A percentile compares a stretch with the other conserved stretches of the same genome.
Conservation (phyloP, 192 early-diverging fungal genomes). For the Backusella morwellensis region DNA sequence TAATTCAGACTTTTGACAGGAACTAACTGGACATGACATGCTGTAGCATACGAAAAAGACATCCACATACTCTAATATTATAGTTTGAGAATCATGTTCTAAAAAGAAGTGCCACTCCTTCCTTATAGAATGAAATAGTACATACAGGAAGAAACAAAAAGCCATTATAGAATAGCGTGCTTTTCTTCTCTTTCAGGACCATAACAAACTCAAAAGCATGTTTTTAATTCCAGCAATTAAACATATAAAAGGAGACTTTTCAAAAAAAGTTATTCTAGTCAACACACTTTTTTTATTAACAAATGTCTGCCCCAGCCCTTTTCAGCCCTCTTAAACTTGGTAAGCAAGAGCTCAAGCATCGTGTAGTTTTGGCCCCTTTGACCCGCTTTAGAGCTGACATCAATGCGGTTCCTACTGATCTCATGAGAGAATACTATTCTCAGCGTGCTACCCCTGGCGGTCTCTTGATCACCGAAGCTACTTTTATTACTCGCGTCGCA, state of each 20-base stretch:
- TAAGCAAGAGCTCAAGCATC: slow-evolving; percentile 2
- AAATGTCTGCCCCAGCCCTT: slow-evolving; percentile 12
- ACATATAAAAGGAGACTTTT: not conserved
- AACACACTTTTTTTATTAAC: not conserved
- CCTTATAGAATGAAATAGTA: not conserved
- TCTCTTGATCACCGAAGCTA: slow-evolving; percentile 15
- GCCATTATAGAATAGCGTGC: not conserved
- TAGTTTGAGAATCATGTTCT: not conserved
- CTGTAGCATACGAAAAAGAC: too few species aligned
- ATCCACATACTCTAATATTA: not conserved
- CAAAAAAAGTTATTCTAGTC: not conserved
- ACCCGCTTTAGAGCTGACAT: slow-evolving; percentile 18
- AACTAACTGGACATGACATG: not conserved
- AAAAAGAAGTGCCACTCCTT: not conserved
- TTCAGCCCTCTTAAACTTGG: slow-evolving; percentile 25
- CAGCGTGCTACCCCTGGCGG: slow-evolving; percentile 21
- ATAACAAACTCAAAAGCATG: not conserved
- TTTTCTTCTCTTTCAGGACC: not conserved
- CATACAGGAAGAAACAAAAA: not conserved
- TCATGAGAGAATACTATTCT: slow-evolving; percentile 15
- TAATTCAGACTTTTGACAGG: not conserved
- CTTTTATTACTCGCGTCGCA: not conserved
- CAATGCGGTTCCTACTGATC: slow-evolving; percentile 9
- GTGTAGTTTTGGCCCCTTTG: slow-evolving; percentile 18
- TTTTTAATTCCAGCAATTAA: not conserved